These are phyloP conservation scores for Paecilomyces sp. DNA, from an alignment of 2,329 filamentous ascomycete species.

Conservation along the genomic window DNA sequence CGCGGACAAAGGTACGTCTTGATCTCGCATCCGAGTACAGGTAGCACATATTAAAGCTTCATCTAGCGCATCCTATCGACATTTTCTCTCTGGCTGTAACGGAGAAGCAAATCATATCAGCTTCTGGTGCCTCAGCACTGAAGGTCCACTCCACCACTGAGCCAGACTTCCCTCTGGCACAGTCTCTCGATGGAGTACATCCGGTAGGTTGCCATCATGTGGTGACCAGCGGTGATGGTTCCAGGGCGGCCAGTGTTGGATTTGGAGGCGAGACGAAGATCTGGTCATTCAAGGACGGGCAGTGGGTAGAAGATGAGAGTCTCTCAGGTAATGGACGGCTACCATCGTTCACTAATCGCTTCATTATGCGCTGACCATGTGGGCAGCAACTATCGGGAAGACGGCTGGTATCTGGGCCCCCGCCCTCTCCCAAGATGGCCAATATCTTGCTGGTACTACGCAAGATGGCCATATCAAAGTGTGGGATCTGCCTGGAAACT, in stretches of 20 bases:
- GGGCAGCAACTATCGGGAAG: constrained; percentile 42
- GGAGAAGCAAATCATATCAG: constrained; percentile 66
- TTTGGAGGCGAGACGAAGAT: constrained; percentile 85
- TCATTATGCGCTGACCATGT: constrained; percentile 1
- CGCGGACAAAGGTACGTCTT: constrained; percentile 66
- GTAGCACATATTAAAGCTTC: constrained; percentile 9
- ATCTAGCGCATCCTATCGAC: constrained; percentile 71
- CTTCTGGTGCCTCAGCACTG: constrained; percentile 75
- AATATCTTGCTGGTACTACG: constrained; percentile 78
- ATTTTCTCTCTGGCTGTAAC: constrained; percentile 80
- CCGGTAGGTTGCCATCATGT: constrained; percentile 88
- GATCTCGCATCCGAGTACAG: neutral
- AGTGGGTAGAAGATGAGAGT: constrained; percentile 47
- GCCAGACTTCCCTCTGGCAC: constrained; percentile 66
- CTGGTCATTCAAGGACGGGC: constrained; percentile 58
- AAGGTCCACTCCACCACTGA: constrained; percentile 70
- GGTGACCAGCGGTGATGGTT: constrained; percentile 61
- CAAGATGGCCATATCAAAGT: constrained; percentile 84
- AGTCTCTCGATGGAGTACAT: constrained; percentile 74
- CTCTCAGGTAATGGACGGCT: constrained; percentile 32
- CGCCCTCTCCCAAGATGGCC: constrained; percentile 74
- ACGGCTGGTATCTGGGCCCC: constrained; percentile 80
- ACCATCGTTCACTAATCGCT: neutral
- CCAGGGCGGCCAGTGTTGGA: constrained; percentile 70
- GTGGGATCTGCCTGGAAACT: constrained; percentile 60